A percentile compares a stretch with the other conserved stretches of the same genome.
These are phyloP conservation scores for Phycomyces blakesleeanus DNA, from an alignment of 192 early-diverging fungal genomes.

Conservation along the genomic window DNA sequence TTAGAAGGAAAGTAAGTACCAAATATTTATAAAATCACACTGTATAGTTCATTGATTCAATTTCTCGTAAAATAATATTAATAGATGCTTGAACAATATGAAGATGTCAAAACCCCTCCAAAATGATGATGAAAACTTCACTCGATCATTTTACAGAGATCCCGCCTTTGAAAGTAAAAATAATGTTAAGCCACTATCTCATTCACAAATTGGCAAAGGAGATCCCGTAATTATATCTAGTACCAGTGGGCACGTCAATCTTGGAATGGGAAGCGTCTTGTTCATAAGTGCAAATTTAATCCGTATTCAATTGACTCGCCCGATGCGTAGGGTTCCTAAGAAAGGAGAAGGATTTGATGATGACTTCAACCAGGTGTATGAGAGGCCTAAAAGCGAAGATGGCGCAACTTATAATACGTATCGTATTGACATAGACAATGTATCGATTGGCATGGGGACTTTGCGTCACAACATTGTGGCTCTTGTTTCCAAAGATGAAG, in stretches of 20 bases:
- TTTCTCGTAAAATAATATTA: no score
- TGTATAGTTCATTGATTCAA: not conserved
- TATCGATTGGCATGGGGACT: conserved; percentile 60
- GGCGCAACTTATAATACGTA: conserved; percentile 46
- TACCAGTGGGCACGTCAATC: conserved; percentile 63
- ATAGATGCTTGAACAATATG: conserved; percentile 43
- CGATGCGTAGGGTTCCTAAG: conserved; percentile 18
- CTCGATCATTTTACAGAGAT: conserved; percentile 4
- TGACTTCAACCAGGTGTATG: conserved; percentile 55
- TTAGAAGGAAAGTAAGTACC: conserved; percentile 21
- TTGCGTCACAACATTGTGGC: conserved; percentile 74
- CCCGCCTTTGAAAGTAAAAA: not conserved
- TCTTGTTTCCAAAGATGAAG: conserved; percentile 51
- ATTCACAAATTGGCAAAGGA: conserved; percentile 54
- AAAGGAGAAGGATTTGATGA: conserved; percentile 50
- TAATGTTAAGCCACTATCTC: not conserved
- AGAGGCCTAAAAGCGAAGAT: no score
- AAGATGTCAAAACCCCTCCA: conserved; percentile 1
- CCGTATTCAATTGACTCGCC: conserved; percentile 52
- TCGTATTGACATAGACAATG: conserved; percentile 85
- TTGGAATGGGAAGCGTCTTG: conserved; percentile 73
- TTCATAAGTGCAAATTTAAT: conserved; percentile 48
- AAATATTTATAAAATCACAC: not conserved
- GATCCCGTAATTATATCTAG: conserved; percentile 84
- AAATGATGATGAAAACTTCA: not conserved